A percentile compares a stretch with the other conserved stretches of the same genome.
Evolutionary conservation across 352 stramenopile species (phyloP).

Genomic region (Pythium sukuiense): DNA sequence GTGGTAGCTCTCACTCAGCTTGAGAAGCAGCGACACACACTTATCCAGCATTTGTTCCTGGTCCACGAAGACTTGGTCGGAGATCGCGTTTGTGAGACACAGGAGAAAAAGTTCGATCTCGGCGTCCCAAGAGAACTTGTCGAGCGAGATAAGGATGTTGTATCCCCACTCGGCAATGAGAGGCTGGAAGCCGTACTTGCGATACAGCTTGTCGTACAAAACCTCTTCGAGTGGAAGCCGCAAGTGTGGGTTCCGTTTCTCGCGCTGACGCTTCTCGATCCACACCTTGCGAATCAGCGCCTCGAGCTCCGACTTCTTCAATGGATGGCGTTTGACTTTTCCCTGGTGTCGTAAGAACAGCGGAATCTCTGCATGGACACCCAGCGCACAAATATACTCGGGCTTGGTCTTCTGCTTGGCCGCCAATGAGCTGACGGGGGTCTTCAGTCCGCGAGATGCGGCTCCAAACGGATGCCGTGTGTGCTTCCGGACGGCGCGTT

Average conservation of each 20-base stretch:
- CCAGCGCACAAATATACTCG: slow-evolving; percentile 62
- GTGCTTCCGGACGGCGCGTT: slow-evolving; percentile 39
- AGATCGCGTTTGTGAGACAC: slow-evolving; percentile 65
- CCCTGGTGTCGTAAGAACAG: slow-evolving; percentile 76
- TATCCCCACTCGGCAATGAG: slow-evolving; percentile 86
- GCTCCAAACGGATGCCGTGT: slow-evolving; percentile 1
- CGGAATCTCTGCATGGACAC: slow-evolving; percentile 54
- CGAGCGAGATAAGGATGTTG: slow-evolving; percentile 72
- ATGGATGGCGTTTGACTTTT: slow-evolving; percentile 53
- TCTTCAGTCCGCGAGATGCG: neutral
- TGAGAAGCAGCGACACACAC: slow-evolving; percentile 51
- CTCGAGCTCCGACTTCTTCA: slow-evolving; percentile 76
- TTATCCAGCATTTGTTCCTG: slow-evolving; percentile 64
- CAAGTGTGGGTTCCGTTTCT: slow-evolving; percentile 48
- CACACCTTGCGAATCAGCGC: slow-evolving; percentile 69
- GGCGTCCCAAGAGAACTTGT: slow-evolving; percentile 69
- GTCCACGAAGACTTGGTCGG: slow-evolving; percentile 68
- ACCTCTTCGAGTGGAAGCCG: slow-evolving; percentile 59
- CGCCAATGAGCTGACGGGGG: slow-evolving; percentile 4
- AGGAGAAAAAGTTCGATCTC: slow-evolving; percentile 81
- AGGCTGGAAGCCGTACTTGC: slow-evolving; percentile 80
- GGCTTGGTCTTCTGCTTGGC: slow-evolving; percentile 42
- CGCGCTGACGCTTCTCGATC: slow-evolving; percentile 72
- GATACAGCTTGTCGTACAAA: slow-evolving; percentile 74
- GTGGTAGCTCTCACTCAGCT: slow-evolving; percentile 49